Base-by-base conservation (phyloP, 371 early-diverging fungal species). In the Mortierella sp. region DNA sequence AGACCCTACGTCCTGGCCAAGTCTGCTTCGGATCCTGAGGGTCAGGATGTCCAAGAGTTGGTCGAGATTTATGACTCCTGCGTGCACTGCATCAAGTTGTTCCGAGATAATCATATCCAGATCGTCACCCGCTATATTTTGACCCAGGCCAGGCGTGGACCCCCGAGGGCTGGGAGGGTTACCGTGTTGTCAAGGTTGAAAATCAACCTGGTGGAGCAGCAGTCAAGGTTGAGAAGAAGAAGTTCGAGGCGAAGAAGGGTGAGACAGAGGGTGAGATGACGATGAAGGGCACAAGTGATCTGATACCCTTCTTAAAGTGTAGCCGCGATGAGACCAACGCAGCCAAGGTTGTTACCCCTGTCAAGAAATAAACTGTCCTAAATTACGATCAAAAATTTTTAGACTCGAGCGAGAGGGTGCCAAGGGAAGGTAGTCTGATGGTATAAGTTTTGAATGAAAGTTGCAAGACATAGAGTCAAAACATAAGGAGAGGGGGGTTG, bases 41-140 rank as follows among this genome's bases (percentile, higher is more conserved):
- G 40, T 5, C 68, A 78, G 65, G 52, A 43, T 11, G 78, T 72
- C 8, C 76, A 81, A 19, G 75, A 73, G 1, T 31, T 92, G 9
- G 43, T 85, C 3, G 77, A 83, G 0, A 79, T 88, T 13, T 97
- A 92, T 84, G 96, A 98, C 78, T 80, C 74, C 1, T 93, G 94
- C 76, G 87, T 97, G 11, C 89, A 89, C 29, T 88, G 90, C 70
- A 89, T 98, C 85, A 93, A 94, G 76, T 68, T 86, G 9, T 97
- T 98, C 90, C 86, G 98, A n/a, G 95, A 96, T 79, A 91, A 88
- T 44, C 98, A 98, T 76, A 92, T 98, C 58, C 94, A 94, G 77
- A 92, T 98, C 24, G 97, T 96, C n/a, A 92, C 94, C 1, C 88
- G 93, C 22, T 98, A 97, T 76, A 95, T 98, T 74, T 88, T 98